Percentiles rank a stretch among this genome's conserved stretches.
Evolutionary conservation across 2,329 filamentous ascomycete species (phyloP).

Genomic region (Coleophoma cylindrospora): DNA sequence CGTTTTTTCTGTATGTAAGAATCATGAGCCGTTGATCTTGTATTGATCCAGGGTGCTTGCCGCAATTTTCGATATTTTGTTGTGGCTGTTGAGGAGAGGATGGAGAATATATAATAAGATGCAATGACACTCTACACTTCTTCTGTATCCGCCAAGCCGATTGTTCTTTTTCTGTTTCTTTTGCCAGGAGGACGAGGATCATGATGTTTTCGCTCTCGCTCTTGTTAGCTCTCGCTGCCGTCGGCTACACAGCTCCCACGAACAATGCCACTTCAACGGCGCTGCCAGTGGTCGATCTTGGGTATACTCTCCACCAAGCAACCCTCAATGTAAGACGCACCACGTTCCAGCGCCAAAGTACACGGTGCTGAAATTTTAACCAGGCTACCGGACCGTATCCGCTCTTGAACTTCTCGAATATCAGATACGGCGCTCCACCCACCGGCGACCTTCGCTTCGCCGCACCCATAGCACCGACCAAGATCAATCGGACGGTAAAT

Average conservation of each 20-base stretch:
- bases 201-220: neutral
- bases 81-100: too few species aligned
- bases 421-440: constrained; percentile 37
- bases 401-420: constrained; percentile 18
- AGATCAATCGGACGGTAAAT: constrained; percentile 17
- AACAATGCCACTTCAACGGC: neutral
- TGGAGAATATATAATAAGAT: too few species aligned
- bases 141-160: too few species aligned
- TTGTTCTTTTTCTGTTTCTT: too few species aligned
- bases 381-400: neutral
- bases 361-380: neutral
- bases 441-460: constrained; percentile 36
- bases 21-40: too few species aligned
- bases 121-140: too few species aligned
- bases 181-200: too few species aligned
- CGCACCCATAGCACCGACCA: constrained; percentile 26
- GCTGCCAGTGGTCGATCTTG: neutral
- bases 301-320: neutral
- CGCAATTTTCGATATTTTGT: too few species aligned
- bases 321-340: neutral
- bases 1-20: too few species aligned
- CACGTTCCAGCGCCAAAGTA: neutral
- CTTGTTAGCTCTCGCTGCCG: neutral
- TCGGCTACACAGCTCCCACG: too few species aligned
- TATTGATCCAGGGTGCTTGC: too few species aligned